Evolutionary conservation across 805 yeast species (phyloP).

Genomic region (Candida tibetensis): DNA sequence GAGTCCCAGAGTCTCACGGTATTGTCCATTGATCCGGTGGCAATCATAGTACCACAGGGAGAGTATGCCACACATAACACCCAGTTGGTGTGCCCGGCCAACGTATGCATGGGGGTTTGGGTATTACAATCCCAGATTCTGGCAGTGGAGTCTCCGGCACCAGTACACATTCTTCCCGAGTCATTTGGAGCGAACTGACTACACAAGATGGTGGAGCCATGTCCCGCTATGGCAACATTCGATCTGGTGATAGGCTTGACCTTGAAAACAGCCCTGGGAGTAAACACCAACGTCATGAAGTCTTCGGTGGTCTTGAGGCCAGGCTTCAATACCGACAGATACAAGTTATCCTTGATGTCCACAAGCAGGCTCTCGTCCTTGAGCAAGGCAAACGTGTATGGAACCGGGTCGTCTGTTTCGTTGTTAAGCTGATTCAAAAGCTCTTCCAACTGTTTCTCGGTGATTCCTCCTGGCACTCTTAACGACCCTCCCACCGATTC

Average conservation of each 20-base stretch:
- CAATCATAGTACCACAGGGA: slow-evolving; percentile 86
- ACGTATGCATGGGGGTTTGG: slow-evolving; percentile 80
- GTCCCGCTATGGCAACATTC: slow-evolving; percentile 91
- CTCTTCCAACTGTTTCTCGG: slow-evolving; percentile 84
- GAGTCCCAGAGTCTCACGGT: slow-evolving; percentile 88
- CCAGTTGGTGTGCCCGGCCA: slow-evolving; percentile 89
- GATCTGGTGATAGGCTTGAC: slow-evolving; percentile 89
- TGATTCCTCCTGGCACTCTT: slow-evolving; percentile 87
- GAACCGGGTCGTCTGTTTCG: slow-evolving; percentile 76
- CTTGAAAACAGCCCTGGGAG: slow-evolving; percentile 93
- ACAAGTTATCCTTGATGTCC: slow-evolving; percentile 76
- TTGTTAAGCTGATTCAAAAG: slow-evolving; percentile 76
- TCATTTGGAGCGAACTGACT: slow-evolving; percentile 92
- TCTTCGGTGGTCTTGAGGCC: slow-evolving; percentile 90
- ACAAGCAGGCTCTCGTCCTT: slow-evolving; percentile 42
- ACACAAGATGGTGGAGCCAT: slow-evolving; percentile 88
- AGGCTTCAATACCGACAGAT: slow-evolving; percentile 79
- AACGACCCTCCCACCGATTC: slow-evolving; percentile 78
- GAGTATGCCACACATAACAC: slow-evolving; percentile 89
- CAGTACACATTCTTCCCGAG: slow-evolving; percentile 82
- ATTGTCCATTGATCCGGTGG: slow-evolving; percentile 95
- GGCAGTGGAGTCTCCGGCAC: slow-evolving; percentile 95
- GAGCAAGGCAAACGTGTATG: slow-evolving; percentile 78
- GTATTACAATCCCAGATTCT: slow-evolving; percentile 96
- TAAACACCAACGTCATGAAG: slow-evolving; percentile 81